Evolutionary conservation across 805 yeast species (phyloP).

Genomic region (Teunomyces atbi): DNA sequence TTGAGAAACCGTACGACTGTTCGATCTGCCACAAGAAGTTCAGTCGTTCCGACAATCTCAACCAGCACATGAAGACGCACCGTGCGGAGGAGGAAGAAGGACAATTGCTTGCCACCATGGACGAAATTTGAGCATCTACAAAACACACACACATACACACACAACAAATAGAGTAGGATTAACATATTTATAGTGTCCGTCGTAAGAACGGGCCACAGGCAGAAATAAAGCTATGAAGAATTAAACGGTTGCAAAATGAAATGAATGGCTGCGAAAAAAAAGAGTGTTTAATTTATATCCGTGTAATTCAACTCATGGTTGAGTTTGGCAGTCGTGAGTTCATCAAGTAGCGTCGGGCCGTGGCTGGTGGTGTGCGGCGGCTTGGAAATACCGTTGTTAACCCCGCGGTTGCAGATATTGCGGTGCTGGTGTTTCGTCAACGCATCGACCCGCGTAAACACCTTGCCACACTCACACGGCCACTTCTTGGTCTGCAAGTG

Average conservation of each 20-base stretch:
- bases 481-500: constrained; percentile 70
- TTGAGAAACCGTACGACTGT: constrained; percentile 70
- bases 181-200: not conserved
- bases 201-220: not conserved
- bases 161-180: constrained; percentile 4
- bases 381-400: constrained; percentile 27
- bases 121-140: no score
- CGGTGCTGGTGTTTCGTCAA: constrained; percentile 75
- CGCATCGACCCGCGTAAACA: constrained; percentile 88
- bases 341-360: constrained; percentile 1
- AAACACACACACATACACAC: no score
- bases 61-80: constrained; percentile 66
- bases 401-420: constrained; percentile 79
- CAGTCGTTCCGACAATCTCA: constrained; percentile 63
- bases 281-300: not conserved
- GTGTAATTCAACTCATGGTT: constrained; percentile 7
- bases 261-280: not conserved
- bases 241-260: not conserved
- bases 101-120: no score
- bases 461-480: constrained; percentile 90
- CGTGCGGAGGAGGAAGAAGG: constrained; percentile 11
- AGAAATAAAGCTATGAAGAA: not conserved
- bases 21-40: constrained; percentile 60
- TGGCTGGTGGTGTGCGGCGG: constrained; percentile 12
- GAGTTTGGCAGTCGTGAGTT: constrained; percentile 2